phyloP scores from a whole-genome alignment of 2,329 filamentous ascomycete genomes.

The Colletotrichum sp. region DNA sequence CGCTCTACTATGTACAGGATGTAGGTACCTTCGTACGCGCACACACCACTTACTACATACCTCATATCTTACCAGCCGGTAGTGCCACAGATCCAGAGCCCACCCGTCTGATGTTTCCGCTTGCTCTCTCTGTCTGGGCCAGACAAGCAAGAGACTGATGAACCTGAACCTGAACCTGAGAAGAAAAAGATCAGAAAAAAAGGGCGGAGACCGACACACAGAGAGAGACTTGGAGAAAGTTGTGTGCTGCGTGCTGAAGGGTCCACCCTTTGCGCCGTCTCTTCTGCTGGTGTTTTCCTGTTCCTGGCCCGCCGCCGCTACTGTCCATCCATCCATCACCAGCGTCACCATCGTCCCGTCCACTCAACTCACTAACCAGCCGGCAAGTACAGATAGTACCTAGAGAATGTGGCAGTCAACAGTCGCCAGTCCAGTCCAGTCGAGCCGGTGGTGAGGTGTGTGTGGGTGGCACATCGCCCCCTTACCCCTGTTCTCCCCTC shows the following conservation, averaged over 20 bases:
- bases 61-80: background rate
- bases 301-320: constrained; percentile 30
- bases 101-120: constrained; percentile 43
- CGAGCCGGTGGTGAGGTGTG: background rate
- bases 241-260: background rate
- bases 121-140: constrained; percentile 35
- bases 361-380: background rate
- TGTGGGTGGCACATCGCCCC: background rate
- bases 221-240: background rate
- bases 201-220: background rate
- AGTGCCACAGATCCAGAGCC: background rate
- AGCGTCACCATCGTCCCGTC: background rate
- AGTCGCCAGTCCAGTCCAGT: background rate
- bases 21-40: background rate
- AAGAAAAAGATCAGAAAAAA: constrained; percentile 30
- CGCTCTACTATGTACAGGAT: background rate
- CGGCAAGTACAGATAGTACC: background rate
- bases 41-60: background rate
- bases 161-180: constrained; percentile 30
- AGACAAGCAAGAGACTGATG: constrained; percentile 36
- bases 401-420: background rate
- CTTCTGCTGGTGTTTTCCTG: constrained; percentile 30
- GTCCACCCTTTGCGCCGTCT: constrained; percentile 28
- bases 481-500: constrained; percentile 5
- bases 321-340: constrained; percentile 16